Evolutionary conservation across 2,329 filamentous ascomycete genomes (phyloP).

Genomic region (Gnomoniopsis smithogilvyi): DNA sequence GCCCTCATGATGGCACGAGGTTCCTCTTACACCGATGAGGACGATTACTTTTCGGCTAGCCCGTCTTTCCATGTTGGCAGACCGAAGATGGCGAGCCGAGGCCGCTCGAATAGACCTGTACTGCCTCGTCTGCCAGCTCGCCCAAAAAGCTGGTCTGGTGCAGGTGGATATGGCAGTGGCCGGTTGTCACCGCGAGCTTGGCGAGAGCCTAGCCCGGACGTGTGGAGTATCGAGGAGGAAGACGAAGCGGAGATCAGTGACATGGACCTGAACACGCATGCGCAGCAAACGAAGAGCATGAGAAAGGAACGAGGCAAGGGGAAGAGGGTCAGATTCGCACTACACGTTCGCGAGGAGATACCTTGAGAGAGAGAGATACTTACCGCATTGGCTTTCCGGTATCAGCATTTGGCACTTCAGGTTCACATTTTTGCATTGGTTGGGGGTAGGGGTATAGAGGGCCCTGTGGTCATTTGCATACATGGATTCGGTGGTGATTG

Average conservation of each 20-base stretch:
- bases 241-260: constrained; percentile 52
- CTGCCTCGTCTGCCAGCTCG: constrained; percentile 26
- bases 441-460: background rate
- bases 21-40: background rate
- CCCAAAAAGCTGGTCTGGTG: constrained; percentile 25
- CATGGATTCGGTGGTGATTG: no score
- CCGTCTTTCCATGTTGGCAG: constrained; percentile 7
- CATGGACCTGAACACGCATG: constrained; percentile 30
- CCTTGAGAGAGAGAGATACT: background rate
- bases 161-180: constrained; percentile 22
- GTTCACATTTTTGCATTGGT: background rate
- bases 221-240: constrained; percentile 60
- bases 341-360: constrained; percentile 39
- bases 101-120: constrained; percentile 23
- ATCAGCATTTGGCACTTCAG: background rate
- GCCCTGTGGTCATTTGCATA: background rate
- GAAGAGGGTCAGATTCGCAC: constrained; percentile 55
- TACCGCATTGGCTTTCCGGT: background rate
- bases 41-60: constrained; percentile 26
- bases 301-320: constrained; percentile 41
- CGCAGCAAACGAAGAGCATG: constrained; percentile 23
- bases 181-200: constrained; percentile 46
- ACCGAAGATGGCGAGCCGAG: constrained; percentile 17
- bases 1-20: constrained; percentile 15
- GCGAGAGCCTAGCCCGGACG: constrained; percentile 57